Percentiles rank a stretch among this genome's conserved stretches.
These are phyloP conservation scores for Colletotrichum euphorbiae DNA, from an alignment of 2,329 filamentous ascomycete species.

Conservation along the genomic window DNA sequence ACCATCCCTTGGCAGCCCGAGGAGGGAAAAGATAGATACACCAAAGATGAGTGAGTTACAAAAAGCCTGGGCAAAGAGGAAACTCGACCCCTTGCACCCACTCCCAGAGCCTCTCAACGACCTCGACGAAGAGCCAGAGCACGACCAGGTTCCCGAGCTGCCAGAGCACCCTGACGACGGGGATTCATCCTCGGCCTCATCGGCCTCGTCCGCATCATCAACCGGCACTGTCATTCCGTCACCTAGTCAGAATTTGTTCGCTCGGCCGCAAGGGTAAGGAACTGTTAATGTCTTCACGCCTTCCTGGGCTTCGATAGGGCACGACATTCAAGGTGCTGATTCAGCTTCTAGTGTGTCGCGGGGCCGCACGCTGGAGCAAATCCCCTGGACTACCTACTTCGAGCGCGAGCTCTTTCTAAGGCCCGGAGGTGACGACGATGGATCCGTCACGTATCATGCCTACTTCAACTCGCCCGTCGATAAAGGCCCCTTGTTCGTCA, in stretches of 20 bases:
- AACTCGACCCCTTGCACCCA: conserved; percentile 71
- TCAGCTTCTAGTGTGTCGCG: conserved; percentile 45
- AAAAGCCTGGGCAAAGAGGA: conserved; percentile 81
- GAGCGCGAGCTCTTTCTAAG: conserved; percentile 84
- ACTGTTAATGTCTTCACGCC: neutral
- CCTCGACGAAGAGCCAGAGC: conserved; percentile 63
- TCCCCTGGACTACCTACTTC: conserved; percentile 92
- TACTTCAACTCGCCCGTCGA: conserved; percentile 86
- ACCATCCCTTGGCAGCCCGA: conserved; percentile 2
- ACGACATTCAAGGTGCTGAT: conserved; percentile 9
- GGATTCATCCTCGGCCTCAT: conserved; percentile 78
- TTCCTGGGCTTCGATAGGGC: no score
- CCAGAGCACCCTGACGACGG: conserved; percentile 65
- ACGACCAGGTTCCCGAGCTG: conserved; percentile 59
- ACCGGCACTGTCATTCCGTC: conserved; percentile 92
- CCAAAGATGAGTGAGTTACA: conserved; percentile 83
- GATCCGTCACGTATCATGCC: conserved; percentile 77
- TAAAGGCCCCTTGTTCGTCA: conserved; percentile 85
- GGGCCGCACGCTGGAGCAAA: conserved; percentile 69
- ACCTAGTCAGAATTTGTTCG: conserved; percentile 78
- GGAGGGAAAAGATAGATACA: neutral
- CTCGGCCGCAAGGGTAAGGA: conserved; percentile 74
- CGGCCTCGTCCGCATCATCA: conserved; percentile 79
- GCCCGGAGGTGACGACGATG: conserved; percentile 45
- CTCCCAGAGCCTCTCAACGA: conserved; percentile 63